These are phyloP conservation scores for Amesomyces nigricolor DNA, from an alignment of 2,329 filamentous ascomycete genomes.

Conservation along the genomic window DNA sequence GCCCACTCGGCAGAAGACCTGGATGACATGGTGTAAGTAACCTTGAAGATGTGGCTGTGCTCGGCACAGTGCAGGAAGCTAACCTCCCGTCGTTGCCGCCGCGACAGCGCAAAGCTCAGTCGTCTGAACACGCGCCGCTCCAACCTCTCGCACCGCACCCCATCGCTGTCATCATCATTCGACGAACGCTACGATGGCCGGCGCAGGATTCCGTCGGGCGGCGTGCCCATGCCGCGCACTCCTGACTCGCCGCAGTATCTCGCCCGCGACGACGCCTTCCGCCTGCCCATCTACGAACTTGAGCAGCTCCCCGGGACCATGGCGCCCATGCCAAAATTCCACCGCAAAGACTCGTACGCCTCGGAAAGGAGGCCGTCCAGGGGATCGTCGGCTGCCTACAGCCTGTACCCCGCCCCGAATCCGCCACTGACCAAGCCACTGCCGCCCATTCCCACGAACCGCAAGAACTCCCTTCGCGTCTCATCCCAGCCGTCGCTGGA, in stretches of 20 bases:
- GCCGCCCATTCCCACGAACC: conserved; percentile 19
- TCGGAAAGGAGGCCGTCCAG: conserved; percentile 23
- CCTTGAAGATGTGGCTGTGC: background rate
- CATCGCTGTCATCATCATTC: conserved; percentile 11
- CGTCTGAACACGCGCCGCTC: conserved; percentile 5
- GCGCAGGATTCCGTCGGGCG: conserved; percentile 9
- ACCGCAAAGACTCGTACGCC: conserved; percentile 20
- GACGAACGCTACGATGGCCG: conserved; percentile 17
- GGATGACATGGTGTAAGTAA: conserved; percentile 15
- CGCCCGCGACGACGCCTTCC: conserved; percentile 13
- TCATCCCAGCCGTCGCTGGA: conserved; percentile 21
- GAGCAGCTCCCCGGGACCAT: conserved; percentile 1
- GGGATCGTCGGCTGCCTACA: conserved; percentile 21
- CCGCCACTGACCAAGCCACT: conserved; percentile 22
- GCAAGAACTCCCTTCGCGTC: conserved; percentile 15
- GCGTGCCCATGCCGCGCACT: conserved; percentile 10
- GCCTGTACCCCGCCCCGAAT: conserved; percentile 23
- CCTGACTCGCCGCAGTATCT: conserved; percentile 15
- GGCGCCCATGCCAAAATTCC: conserved; percentile 6
- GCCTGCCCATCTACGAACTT: conserved; percentile 12
- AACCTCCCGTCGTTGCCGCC: background rate
- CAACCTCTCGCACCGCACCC: conserved; percentile 4
- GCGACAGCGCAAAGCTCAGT: background rate
- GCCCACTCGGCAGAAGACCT: conserved; percentile 3
- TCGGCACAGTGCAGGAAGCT: background rate